Conservation (phyloP, 441 rosid genomes). For the Erysimum cheiri region DNA sequence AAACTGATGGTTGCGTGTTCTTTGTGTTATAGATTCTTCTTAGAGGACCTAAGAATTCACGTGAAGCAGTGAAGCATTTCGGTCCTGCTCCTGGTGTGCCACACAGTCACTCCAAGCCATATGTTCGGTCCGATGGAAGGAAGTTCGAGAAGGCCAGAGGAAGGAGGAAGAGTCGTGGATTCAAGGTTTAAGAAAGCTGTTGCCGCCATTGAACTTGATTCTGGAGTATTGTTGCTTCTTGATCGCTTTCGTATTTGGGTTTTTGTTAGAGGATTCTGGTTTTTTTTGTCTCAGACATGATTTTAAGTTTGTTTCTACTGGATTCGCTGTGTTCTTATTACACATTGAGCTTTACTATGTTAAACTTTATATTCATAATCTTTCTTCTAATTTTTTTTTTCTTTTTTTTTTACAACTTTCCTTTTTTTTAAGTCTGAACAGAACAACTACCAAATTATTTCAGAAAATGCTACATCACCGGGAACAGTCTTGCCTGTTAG, state of each 20-base stretch:
- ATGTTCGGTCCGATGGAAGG: conserved; percentile 84
- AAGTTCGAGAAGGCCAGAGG: conserved; percentile 95
- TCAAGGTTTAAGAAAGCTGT: conserved; percentile 58
- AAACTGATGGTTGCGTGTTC: not conserved
- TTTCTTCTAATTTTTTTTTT: not conserved
- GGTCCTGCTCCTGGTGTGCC: conserved; percentile 99
- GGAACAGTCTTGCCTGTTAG: too few relatives aligned
- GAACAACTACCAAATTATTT: too few relatives aligned
- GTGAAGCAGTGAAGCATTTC: conserved; percentile 96
- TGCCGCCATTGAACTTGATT: conserved; percentile 36
- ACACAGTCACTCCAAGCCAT: conserved; percentile 87
- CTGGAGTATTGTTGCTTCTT: conserved; percentile 37
- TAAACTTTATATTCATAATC: not conserved
- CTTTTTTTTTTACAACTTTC: too few relatives aligned
- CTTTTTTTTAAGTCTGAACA: too few relatives aligned
- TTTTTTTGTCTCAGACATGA: conserved; percentile 20
- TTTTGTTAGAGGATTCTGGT: conserved; percentile 41
- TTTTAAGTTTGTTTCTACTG: conserved; percentile 20
- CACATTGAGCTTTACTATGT: not conserved
- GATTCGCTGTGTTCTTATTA: conserved; percentile 19
- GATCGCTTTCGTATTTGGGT: conserved; percentile 28
- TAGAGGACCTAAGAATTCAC: conserved; percentile 93
- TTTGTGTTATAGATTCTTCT: conserved; percentile 68
- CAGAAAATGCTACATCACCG: not conserved
- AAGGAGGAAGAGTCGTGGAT: conserved; percentile 85